Percentiles rank a stretch among this genome's conserved stretches.
Conservation (phyloP, 164 flowering plant species). For the Nelumbo lutea region DNA sequence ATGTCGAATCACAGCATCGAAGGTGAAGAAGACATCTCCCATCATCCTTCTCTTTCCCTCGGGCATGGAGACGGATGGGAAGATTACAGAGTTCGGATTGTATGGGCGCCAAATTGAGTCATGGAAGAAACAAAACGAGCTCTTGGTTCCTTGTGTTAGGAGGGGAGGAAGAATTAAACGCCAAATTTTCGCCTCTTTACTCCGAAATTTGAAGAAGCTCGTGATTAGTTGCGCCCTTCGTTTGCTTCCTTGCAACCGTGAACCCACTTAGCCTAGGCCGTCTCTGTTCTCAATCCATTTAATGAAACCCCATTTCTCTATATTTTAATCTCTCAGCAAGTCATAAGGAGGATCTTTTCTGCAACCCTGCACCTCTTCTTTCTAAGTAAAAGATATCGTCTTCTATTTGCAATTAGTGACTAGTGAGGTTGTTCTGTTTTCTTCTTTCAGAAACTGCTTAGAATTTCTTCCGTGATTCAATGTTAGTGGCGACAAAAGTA, state of each 20-base stretch:
- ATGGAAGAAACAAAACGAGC: neutral
- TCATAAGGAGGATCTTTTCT: neutral
- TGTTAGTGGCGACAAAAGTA: too few relatives aligned
- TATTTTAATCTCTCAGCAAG: neutral
- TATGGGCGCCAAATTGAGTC: neutral
- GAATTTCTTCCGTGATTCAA: too few relatives aligned
- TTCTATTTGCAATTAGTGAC: too few relatives aligned
- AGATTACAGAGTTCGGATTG: neutral
- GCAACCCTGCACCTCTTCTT: neutral
- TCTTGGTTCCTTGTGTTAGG: conserved; percentile 9
- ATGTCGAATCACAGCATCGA: neutral
- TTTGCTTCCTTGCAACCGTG: neutral
- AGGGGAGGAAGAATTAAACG: conserved; percentile 23
- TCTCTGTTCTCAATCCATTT: neutral
- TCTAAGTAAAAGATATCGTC: neutral
- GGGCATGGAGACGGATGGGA: neutral
- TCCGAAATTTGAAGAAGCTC: conserved; percentile 10
- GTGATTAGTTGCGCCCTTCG: neutral
- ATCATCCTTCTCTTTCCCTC: neutral
- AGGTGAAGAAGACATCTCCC: neutral
- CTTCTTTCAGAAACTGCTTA: too few relatives aligned
- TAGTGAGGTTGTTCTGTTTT: too few relatives aligned
- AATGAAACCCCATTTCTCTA: neutral
- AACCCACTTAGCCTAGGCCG: neutral
- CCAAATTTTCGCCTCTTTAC: conserved; percentile 11